phyloP scores from a whole-genome alignment of 2,329 filamentous ascomycete genomes.

The Grosmannia clavigera region DNA sequence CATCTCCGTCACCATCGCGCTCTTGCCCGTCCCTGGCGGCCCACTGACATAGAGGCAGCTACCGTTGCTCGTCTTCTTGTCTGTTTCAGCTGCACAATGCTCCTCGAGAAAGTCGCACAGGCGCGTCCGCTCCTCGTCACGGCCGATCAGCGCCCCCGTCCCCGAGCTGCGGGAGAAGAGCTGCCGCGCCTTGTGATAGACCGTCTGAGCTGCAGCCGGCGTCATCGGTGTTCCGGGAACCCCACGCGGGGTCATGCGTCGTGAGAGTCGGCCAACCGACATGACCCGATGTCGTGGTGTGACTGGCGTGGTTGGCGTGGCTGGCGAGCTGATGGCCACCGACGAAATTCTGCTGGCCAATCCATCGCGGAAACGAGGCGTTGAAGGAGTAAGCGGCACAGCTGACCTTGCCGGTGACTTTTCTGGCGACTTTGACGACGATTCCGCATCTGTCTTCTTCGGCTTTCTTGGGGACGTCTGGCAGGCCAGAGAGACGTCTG shows the following conservation, averaged over 20 bases:
- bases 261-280: conserved; percentile 60
- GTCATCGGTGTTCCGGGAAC: conserved; percentile 25
- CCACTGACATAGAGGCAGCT: conserved; percentile 93
- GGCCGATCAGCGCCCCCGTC: conserved; percentile 63
- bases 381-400: conserved; percentile 55
- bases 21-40: conserved; percentile 93
- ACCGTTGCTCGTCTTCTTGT: conserved; percentile 21
- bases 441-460: not conserved
- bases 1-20: conserved; percentile 77
- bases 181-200: conserved; percentile 81
- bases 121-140: conserved; percentile 55
- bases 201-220: conserved; percentile 54
- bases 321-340: conserved; percentile 19
- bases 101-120: conserved; percentile 55
- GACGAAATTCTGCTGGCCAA: not conserved
- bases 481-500: conserved; percentile 14
- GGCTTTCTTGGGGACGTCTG: not conserved
- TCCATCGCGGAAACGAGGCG: conserved; percentile 68
- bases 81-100: conserved; percentile 1
- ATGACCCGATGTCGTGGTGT: conserved; percentile 80
- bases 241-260: conserved; percentile 59
- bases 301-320: conserved; percentile 41
- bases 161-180: conserved; percentile 71
- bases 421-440: conserved; percentile 1
- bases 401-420: conserved; percentile 13